Percentiles rank a stretch among this genome's conserved stretches.
phyloP scores from a whole-genome alignment of 495 filamentous ascomycete species.

The Cercophora sp. region DNA sequence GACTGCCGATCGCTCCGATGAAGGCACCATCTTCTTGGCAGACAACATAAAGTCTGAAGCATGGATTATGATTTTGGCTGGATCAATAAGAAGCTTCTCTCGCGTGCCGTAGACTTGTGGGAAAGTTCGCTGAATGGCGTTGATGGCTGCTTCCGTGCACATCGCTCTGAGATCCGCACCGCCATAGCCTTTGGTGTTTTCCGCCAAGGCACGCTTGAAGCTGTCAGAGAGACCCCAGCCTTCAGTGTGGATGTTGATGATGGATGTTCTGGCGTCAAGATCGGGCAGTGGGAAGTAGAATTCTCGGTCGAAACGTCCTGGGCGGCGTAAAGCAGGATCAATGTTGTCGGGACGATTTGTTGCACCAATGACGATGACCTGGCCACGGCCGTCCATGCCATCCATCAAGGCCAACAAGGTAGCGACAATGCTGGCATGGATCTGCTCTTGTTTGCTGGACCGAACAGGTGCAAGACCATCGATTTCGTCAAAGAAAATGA shows the following conservation, averaged over 20 bases:
- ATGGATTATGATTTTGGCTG: constrained; percentile 72
- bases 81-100: constrained; percentile 85
- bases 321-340: constrained; percentile 88
- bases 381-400: constrained; percentile 96
- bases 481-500: constrained; percentile 99
- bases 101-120: constrained; percentile 93
- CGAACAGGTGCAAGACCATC: constrained; percentile 93
- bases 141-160: constrained; percentile 97
- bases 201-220: constrained; percentile 81
- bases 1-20: constrained; percentile 80
- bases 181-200: constrained; percentile 90
- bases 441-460: constrained; percentile 97
- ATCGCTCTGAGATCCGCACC: constrained; percentile 92
- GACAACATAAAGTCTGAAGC: constrained; percentile 97
- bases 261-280: constrained; percentile 68
- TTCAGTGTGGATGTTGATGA: constrained; percentile 93
- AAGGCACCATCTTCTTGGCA: constrained; percentile 91
- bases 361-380: constrained; percentile 96
- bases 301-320: constrained; percentile 92
- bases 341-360: constrained; percentile 97
- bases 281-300: constrained; percentile 96
- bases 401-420: constrained; percentile 96
- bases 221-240: constrained; percentile 76
- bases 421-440: constrained; percentile 95
- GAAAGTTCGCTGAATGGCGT: constrained; percentile 91